phyloP scores from a whole-genome alignment of 441 rosid species.

The Isatis lusitanica region DNA sequence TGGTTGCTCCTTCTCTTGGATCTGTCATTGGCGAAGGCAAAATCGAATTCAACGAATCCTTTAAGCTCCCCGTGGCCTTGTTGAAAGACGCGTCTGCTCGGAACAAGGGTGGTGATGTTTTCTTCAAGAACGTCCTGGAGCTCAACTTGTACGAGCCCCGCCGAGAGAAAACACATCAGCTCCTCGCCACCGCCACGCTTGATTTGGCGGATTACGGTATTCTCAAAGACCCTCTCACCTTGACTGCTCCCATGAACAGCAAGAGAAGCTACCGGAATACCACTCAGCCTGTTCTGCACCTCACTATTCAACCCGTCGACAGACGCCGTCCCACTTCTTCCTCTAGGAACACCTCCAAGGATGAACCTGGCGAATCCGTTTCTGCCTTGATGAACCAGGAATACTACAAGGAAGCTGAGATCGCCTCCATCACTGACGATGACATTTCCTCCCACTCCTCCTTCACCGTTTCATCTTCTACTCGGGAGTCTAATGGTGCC shows the following conservation, averaged over 20 bases:
- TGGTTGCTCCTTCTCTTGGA: constrained; percentile 71
- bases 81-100: constrained; percentile 57
- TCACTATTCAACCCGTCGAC: constrained; percentile 60
- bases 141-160: constrained; percentile 86
- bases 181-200: constrained; percentile 69
- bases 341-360: constrained; percentile 45
- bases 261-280: constrained; percentile 76
- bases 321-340: constrained; percentile 49
- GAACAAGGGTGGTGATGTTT: constrained; percentile 51
- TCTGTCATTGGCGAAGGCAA: constrained; percentile 81
- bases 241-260: constrained; percentile 71
- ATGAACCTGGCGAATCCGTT: constrained; percentile 57
- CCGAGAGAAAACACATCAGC: constrained; percentile 74
- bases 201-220: constrained; percentile 82
- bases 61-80: constrained; percentile 75
- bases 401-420: constrained; percentile 82
- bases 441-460: constrained; percentile 86
- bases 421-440: constrained; percentile 68
- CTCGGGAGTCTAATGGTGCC: constrained; percentile 48
- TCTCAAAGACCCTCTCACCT: constrained; percentile 47
- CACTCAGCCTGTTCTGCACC: constrained; percentile 68
- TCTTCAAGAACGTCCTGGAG: constrained; percentile 70
- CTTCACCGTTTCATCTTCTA: constrained; percentile 48
- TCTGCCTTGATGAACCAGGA: constrained; percentile 77
- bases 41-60: constrained; percentile 80